phyloP scores from a whole-genome alignment of 192 early-diverging fungal species.

The Chytriomyces sp. region DNA sequence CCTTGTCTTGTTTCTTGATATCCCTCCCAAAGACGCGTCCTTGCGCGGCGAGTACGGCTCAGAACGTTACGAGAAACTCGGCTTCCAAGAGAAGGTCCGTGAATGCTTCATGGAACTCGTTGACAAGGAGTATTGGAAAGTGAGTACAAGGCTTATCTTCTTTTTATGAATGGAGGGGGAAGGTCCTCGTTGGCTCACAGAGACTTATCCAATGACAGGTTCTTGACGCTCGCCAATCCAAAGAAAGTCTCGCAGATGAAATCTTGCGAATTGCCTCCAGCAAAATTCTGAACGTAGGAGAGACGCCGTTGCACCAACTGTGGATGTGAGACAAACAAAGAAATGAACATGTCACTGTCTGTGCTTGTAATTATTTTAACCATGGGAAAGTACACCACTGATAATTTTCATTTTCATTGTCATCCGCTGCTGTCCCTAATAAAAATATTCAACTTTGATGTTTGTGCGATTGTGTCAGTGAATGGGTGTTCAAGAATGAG shows the following conservation, averaged over 20 bases:
- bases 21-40: constrained; percentile 73
- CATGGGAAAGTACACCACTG: too few relatives aligned
- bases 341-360: too few relatives aligned
- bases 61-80: constrained; percentile 87
- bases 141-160: background rate
- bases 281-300: background rate
- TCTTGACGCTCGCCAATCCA: constrained; percentile 16
- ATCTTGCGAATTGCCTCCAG: background rate
- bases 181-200: background rate
- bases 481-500: too few relatives aligned
- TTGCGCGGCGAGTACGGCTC: constrained; percentile 84
- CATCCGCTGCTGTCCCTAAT: too few relatives aligned
- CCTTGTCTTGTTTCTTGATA: constrained; percentile 84
- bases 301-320: background rate
- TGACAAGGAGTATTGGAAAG: constrained; percentile 34
- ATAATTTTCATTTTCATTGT: too few relatives aligned
- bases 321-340: constrained; percentile 5
- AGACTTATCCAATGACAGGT: background rate
- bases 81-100: constrained; percentile 80
- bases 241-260: background rate
- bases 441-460: too few relatives aligned
- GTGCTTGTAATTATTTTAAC: too few relatives aligned
- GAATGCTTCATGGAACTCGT: constrained; percentile 66
- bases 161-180: background rate
- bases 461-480: too few relatives aligned